Evolutionary conservation across 192 early-diverging fungal genomes (phyloP), one percentile per base, ranked within the genome.

Genomic region (Martensiomyces pterosporus): DNA sequence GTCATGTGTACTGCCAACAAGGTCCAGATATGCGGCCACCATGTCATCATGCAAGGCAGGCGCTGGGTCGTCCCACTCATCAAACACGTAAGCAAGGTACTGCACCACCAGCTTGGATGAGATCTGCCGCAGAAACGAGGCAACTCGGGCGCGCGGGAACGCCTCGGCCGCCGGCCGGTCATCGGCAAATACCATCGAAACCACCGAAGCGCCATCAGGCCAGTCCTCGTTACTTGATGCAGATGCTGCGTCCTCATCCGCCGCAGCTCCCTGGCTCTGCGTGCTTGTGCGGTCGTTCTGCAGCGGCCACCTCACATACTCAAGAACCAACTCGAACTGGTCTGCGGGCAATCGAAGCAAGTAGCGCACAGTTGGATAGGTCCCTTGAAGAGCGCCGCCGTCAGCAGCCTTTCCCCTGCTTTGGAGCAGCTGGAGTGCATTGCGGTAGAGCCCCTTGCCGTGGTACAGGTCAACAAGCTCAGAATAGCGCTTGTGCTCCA

Each of bases 391-490:
- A 2, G 76, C 67, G 8, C 78, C 82, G 29, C 70, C 57, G 2
- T 63, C 24, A 15, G 69, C 45, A 34, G 80, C 32, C 47, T 55
- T 48, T 24, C 73, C 67, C 44, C 67, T 84, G 48, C 65, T 69
- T 43, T 80, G 77, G 21, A 97, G 73, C 21, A 92, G 79, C 54
- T 91, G 89, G 26, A 98, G 72, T 3, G 96, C 93, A 52, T 92
- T 92, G 21, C 82, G 80, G 67, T 94, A 92, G 22, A 89, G 80
- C 8, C 87, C 87, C 57, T 93, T 94, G 49, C 87, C 86, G 35
- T 88, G 79, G 64, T 97, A 99, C 39, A 99, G 76, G 50, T 95
- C 94, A n/a, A 96, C 85, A 12, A 99, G 65, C 67, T 95, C 94
- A 24, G 70, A 60, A 51, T 85, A 85, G 72, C 91, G 92, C 76